Base-by-base conservation (phyloP, 208 protist species). In the Acanthamoeba culbertsoni region DNA sequence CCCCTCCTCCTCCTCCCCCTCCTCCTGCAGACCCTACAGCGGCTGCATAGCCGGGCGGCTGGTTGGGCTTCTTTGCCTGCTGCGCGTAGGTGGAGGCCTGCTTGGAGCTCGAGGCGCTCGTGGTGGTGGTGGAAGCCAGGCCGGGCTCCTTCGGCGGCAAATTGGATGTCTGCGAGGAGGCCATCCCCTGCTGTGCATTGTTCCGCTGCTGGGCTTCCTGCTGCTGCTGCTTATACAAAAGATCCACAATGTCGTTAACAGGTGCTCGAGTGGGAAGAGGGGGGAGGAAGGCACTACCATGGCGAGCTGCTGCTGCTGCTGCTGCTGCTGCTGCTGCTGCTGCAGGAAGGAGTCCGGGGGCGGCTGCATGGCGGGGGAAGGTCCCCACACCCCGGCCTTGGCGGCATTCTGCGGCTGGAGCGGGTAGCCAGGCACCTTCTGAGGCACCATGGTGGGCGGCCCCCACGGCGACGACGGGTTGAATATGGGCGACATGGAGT, bases 401-500 rank as follows among this genome's bases (percentile, higher is more conserved):
- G 12, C 18, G 23, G 20, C 23, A 5, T 7, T 14, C 55, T 63
- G 55, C 12, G 55, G 55, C 55, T 63, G 55, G 18, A 33, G 31
- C n/a, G n/a, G n/a, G n/a, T n/a, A n/a, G n/a, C n/a, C n/a, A n/a
- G n/a, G n/a, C n/a, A n/a, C n/a, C 59, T 68, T 26, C 12, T 14
- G 55, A 6, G 23, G 59, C 28, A 68, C 10, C 59, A 68, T 84
- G 20, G 73, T 57, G 73, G 73, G 73, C 40, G 73, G 73, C 2
- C 73, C 73, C 73, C 73, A 84, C 40, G 73, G 73, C 5, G 73
- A 84, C 40, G 73, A 84, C 23, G 73, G 73, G 73, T 84, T 84
- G 73, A 84, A 84, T 14, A 84, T 46, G 46, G 73, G 73, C 23
- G 73, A 84, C 40, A 84, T 55, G 16, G 73, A 55, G 28, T 84